These are phyloP conservation scores for Ogataea hybrid DNA, from an alignment of 1,139 yeast species.

Conservation along the genomic window DNA sequence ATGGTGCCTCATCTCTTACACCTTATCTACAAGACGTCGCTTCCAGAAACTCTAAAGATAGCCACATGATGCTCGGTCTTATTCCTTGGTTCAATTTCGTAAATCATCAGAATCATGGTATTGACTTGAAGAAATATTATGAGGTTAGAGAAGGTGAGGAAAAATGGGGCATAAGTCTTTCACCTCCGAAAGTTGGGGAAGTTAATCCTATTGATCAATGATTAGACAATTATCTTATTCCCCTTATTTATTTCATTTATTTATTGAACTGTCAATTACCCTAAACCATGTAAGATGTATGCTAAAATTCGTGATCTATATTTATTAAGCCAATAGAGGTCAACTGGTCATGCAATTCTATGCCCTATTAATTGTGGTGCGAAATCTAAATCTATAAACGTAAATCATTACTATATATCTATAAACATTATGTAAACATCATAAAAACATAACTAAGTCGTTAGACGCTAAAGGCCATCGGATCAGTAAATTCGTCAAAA, in stretches of 20 bases:
- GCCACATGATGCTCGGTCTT: slow-evolving; percentile 58
- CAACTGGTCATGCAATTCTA: too few relatives aligned
- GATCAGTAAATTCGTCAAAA: slow-evolving; percentile 37
- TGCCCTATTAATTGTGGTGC: too few relatives aligned
- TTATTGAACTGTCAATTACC: background rate
- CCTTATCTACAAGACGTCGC: slow-evolving; percentile 76
- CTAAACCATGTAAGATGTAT: too few relatives aligned
- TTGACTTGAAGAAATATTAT: slow-evolving; percentile 66
- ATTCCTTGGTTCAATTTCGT: slow-evolving; percentile 86
- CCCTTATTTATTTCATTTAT: background rate
- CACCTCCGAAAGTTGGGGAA: slow-evolving; percentile 5
- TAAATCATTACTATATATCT: background rate
- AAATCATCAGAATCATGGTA: slow-evolving; percentile 82
- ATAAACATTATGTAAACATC: background rate
- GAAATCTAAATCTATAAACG: background rate
- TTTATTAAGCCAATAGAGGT: too few relatives aligned
- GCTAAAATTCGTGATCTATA: too few relatives aligned
- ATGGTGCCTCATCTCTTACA: slow-evolving; percentile 51
- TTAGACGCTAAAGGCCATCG: slow-evolving; percentile 30
- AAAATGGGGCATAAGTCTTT: slow-evolving; percentile 31
- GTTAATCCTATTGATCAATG: slow-evolving; percentile 24
- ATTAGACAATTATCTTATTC: slow-evolving; percentile 10
- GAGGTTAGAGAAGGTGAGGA: slow-evolving; percentile 52
- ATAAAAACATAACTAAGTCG: background rate
- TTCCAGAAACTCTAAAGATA: slow-evolving; percentile 75